Evolutionary conservation across 306 rosid species (phyloP).

Genomic region (Cucurbita pepo): DNA sequence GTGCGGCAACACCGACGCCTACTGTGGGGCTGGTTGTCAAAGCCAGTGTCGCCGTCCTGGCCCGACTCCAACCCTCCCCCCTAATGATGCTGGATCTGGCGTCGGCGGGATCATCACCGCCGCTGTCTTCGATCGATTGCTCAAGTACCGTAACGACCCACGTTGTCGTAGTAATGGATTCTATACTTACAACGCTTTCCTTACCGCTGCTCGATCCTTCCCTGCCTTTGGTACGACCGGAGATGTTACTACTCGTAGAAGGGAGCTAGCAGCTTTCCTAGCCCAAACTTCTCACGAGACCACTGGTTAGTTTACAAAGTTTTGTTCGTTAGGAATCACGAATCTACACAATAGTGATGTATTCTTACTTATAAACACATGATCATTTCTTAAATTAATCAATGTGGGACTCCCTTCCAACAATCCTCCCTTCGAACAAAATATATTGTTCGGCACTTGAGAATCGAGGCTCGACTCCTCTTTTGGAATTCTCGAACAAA

Average conservation of each 20-base stretch:
- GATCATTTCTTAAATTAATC: too few species aligned
- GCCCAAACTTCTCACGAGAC: constrained; percentile 28
- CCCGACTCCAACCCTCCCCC: not conserved
- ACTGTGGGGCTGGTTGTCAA: constrained; percentile 17
- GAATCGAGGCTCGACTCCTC: too few species aligned
- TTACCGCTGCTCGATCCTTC: constrained; percentile 23
- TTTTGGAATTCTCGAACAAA: too few species aligned
- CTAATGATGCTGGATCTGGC: not conserved
- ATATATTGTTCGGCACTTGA: too few species aligned
- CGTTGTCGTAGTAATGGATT: constrained; percentile 8
- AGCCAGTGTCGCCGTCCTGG: constrained; percentile 14
- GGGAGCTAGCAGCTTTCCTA: constrained; percentile 24
- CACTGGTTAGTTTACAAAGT: not conserved
- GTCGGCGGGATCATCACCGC: constrained; percentile 6
- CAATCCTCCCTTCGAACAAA: too few species aligned
- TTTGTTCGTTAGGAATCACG: too few species aligned
- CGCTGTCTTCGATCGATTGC: constrained; percentile 17
- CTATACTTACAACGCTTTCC: constrained; percentile 19
- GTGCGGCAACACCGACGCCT: not conserved
- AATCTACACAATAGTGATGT: too few species aligned
- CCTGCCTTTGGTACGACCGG: constrained; percentile 24
- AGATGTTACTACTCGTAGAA: constrained; percentile 6
- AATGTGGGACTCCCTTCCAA: too few species aligned
- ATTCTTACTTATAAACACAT: too few species aligned
- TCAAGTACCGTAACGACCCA: constrained; percentile 20